Evolutionary conservation across 2,329 filamentous ascomycete species (phyloP).

Genomic region (Trichoderma koningii): DNA sequence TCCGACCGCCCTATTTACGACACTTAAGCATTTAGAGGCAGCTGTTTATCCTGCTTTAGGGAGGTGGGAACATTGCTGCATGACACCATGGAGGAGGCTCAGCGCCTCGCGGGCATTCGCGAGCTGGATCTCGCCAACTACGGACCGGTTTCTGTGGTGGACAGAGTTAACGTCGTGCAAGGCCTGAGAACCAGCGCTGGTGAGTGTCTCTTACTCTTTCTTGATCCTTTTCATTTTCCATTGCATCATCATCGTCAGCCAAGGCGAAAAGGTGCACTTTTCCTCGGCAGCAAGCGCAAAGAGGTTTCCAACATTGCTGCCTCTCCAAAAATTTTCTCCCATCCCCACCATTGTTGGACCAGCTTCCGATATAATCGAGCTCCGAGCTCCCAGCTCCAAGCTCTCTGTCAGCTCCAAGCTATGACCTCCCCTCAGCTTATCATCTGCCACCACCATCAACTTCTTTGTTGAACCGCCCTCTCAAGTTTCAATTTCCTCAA

Average conservation of each 20-base stretch:
- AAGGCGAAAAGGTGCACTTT: neutral
- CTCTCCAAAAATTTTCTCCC: neutral
- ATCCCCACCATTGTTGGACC: conserved; percentile 1
- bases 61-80: conserved; percentile 19
- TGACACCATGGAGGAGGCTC: conserved; percentile 25
- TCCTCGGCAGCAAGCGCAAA: neutral
- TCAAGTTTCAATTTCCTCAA: neutral
- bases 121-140: conserved; percentile 55
- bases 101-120: conserved; percentile 38
- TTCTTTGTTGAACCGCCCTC: neutral
- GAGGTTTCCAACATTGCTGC: too few relatives aligned
- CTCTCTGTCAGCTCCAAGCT: neutral
- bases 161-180: conserved; percentile 59
- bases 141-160: conserved; percentile 52
- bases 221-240: conserved; percentile 4
- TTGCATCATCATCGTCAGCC: neutral
- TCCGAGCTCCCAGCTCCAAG: neutral
- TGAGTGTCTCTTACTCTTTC: conserved; percentile 44
- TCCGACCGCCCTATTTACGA: neutral
- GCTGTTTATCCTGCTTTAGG: conserved; percentile 20
- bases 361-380: neutral
- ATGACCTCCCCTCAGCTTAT: neutral
- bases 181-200: conserved; percentile 62
- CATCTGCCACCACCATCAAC: neutral
- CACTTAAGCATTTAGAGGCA: neutral